Base-by-base conservation (phyloP, 1,139 yeast genomes). In the Dujonia santamariae region DNA sequence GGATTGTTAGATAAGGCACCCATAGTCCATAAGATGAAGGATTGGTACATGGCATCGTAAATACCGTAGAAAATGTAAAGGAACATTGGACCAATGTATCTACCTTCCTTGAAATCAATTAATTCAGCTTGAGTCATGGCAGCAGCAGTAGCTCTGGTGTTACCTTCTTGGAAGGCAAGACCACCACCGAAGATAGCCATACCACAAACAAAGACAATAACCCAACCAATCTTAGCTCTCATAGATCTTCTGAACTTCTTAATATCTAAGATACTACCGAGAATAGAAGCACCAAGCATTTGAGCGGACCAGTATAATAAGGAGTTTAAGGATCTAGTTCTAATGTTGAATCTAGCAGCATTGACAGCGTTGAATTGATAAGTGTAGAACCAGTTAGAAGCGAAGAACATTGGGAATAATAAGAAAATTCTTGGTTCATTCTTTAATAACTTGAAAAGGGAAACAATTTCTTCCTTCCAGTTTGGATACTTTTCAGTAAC, bases 401-500 rank as follows among this genome's bases (percentile, higher is more conserved):
- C 16, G 27, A 37, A 39, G 26, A 39, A 39, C 32, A 38, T 38
- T 20, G 42, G 42, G 37, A 39, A 39, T 27, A 39, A 26, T 7
- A 35, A n/a, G 29, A 39, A 31, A 13, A 39, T 30, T 19, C 24
- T 29, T 19, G 38, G 39, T 14, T 37, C 34, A n/a, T 22, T 13
- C 14, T 7, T 15, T 2, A 33, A 32, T 15, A 39, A 31, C 19
- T 29, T 31, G 37, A 26, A 37, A 8, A 38, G 28, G 16, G 20
- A 26, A 17, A 26, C 35, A 13, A 39, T 21, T 28, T 39, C 42
- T n/a, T 38, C 36, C 22, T 35, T 35, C 38, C 75, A 60, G 46
- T 70, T 53, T 17, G 80, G 80, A 48, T 65, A 63, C 43, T 63
- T 65, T 48, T 61, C 54, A 29, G 63, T 57, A 37, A 63, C 59